Evolutionary conservation across 371 early-diverging fungal species (phyloP), one percentile per base, ranked within the genome.

Genomic region (Encephalitozoon cuniculi): DNA sequence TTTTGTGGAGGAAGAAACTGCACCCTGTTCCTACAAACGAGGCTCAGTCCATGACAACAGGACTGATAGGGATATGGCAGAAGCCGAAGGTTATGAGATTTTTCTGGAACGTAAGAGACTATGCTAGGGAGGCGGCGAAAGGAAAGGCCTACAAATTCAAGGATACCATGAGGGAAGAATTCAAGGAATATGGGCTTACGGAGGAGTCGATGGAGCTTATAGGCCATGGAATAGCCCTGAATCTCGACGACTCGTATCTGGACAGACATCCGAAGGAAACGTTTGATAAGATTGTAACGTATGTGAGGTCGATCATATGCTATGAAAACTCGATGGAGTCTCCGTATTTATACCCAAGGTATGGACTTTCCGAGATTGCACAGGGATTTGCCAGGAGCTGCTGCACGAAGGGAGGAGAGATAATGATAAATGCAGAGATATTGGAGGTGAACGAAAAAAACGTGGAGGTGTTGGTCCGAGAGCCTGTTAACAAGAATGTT

Each of bases 341-440:
- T 77, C 99, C 99, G n/a, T 99, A 95, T 86, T 92, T 97, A 81
- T 99, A 99, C 85, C 99, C 98, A 71, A 87, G 94, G 71, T 95
- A 95, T 81, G 99, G 99, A 55, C 87, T 99, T 63, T 96, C 96
- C 71, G 98, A 97, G 80, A 88, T 99, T 53, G 97, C 97, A 43
- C 99, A 99, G 87, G 92, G 94, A 12, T 99, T 97, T 87, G 94
- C 96, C 37, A 88, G 97, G 89, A 91, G 88, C 74, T 86, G 81
- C 44, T 75, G 79, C 37, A 71, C 78, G 2, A 64, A 76, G 52
- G 83, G 83, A 18, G 78, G 81, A 3, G 77, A 72, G 3, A 81
- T 78, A 37, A 79, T 82, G 72, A 64, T 86, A 52, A 77, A 73
- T 44, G 82, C 84, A 2, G 49, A 66, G 32, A 55, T 81, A 11